Base-by-base conservation (phyloP, 257 asterid species). In the Paulownia fortunei region DNA sequence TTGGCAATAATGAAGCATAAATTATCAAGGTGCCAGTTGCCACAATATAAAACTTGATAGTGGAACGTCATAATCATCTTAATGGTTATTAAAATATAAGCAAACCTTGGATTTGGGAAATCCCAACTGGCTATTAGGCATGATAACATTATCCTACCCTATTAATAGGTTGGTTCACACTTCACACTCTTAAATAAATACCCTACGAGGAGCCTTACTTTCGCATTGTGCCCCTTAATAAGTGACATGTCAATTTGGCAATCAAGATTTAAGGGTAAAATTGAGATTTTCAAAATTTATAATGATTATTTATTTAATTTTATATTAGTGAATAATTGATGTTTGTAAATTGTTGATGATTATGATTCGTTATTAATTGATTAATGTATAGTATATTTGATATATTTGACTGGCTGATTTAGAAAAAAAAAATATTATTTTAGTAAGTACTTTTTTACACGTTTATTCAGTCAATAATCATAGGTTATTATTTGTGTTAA, bases 211-310 rank as follows among this genome's bases (percentile, higher is more conserved):
- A 21, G 51, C 54, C 30, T 39, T 37, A 52, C 26, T 32, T 8
- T 26, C 63, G 39, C 37, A 56, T 26, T 76, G 79, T 26, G 77
- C 75, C 84, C 81, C 77, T 59, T 13, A 56, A 62, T 24, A 18
- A 39, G 70, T 73, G 36, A 83, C 87, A 76, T 67, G 54, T 58
- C 82, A 51, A 76, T 75, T 41, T 42, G n/a, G n/a, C n/a, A n/a
- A n/a, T n/a, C n/a, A n/a, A n/a, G n/a, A n/a, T n/a, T n/a, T n/a
- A n/a, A n/a, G n/a, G n/a, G n/a, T n/a, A n/a, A n/a, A n/a, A n/a
- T n/a, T n/a, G n/a, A n/a, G n/a, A n/a, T n/a, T n/a, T n/a, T n/a
- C n/a, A n/a, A n/a, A n/a, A n/a, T n/a, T n/a, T n/a, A n/a, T n/a
- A n/a, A n/a, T n/a, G n/a, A n/a, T n/a, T n/a, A n/a, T n/a, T n/a